A percentile compares a stretch with the other conserved stretches of the same genome.
Conservation (phyloP, 306 rosid species). For the Vigna hirtella region DNA sequence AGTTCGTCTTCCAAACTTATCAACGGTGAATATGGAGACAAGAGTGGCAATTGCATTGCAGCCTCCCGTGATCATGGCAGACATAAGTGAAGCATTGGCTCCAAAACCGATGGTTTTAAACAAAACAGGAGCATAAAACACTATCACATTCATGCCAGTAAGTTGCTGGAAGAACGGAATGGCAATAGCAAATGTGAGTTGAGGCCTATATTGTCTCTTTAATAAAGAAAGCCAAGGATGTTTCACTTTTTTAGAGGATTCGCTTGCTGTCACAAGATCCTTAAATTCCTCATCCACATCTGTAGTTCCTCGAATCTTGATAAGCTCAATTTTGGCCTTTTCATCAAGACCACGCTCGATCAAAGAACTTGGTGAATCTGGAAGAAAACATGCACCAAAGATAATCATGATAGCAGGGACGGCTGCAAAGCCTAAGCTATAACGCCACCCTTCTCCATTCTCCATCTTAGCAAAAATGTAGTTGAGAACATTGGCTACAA, state of each 20-base stretch:
- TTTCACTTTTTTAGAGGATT: background rate
- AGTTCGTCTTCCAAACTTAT: background rate
- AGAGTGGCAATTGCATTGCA: background rate
- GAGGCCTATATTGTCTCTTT: background rate
- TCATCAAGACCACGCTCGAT: background rate
- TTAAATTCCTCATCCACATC: background rate
- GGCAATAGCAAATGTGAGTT: background rate
- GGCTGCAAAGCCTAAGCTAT: background rate
- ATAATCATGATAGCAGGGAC: background rate
- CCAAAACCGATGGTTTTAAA: constrained; percentile 23
- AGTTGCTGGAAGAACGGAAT: constrained; percentile 13
- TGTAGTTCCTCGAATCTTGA: background rate
- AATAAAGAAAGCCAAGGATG: background rate
- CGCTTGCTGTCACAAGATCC: background rate
- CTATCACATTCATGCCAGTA: background rate
- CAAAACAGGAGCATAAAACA: constrained; percentile 1
- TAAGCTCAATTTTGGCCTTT: background rate
- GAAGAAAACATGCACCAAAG: background rate
- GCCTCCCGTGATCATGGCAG: background rate
- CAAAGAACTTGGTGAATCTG: background rate
- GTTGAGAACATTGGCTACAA: background rate
- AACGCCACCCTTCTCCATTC: background rate
- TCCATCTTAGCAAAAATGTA: background rate
- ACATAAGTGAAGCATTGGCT: constrained; percentile 5
- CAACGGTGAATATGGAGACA: background rate